A percentile compares a stretch with the other conserved stretches of the same genome.
These are phyloP conservation scores for Pythium phragmitis DNA, from an alignment of 352 stramenopile species.

Conservation along the genomic window DNA sequence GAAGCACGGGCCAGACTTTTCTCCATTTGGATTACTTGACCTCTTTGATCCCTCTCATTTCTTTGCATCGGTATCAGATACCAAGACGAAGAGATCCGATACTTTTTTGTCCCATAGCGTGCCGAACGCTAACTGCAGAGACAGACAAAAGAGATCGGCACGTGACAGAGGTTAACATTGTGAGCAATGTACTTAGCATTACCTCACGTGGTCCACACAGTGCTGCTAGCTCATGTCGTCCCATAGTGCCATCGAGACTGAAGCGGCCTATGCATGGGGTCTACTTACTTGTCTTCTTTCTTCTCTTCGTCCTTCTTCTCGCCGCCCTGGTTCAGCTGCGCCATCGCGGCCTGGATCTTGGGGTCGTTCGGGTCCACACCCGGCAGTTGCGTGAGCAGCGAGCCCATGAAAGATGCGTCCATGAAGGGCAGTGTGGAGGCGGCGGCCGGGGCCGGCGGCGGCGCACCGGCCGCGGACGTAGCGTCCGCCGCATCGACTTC, in stretches of 20 bases:
- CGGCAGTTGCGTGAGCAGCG: slow-evolving; percentile 82
- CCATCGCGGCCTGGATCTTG: slow-evolving; percentile 90
- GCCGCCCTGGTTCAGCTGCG: slow-evolving; percentile 79
- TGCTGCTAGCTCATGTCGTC: too few species aligned
- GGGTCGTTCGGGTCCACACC: slow-evolving; percentile 92
- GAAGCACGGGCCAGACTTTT: too few species aligned
- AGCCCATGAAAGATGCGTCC: slow-evolving; percentile 90
- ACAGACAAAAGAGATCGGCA: neutral
- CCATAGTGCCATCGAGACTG: slow-evolving; percentile 7
- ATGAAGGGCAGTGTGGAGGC: slow-evolving; percentile 87
- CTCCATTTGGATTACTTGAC: neutral
- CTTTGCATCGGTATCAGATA: slow-evolving; percentile 18
- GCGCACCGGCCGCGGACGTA: slow-evolving; percentile 27
- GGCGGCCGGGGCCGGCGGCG: slow-evolving; percentile 68
- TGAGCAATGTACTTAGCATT: slow-evolving; percentile 6
- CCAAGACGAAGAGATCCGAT: slow-evolving; percentile 2
- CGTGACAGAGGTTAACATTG: neutral
- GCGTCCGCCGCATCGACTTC: slow-evolving; percentile 38
- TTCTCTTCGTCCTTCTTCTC: slow-evolving; percentile 85
- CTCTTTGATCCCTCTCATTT: too few species aligned
- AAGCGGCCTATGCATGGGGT: neutral
- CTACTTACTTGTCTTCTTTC: slow-evolving; percentile 79
- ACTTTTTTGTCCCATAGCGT: slow-evolving; percentile 14
- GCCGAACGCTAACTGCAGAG: neutral
- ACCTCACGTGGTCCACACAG: neutral